Base-by-base conservation (phyloP, 495 filamentous ascomycete genomes). In the Pyrenula massariospora region DNA sequence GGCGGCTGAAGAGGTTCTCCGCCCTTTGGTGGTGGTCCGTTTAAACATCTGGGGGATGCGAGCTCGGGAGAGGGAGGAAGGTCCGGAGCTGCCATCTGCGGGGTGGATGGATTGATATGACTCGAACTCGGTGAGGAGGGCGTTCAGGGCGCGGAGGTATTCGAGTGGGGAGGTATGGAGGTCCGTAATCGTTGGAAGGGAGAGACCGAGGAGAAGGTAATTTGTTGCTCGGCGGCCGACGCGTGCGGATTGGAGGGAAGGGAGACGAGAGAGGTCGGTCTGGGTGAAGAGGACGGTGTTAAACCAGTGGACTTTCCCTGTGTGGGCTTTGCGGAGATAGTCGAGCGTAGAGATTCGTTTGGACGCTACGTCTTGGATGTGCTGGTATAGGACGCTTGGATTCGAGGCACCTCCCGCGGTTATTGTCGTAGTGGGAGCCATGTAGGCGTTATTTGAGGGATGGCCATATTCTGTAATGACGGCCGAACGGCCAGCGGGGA, bases 281-380 rank as follows among this genome's bases (percentile, higher is more conserved):
- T 89, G 89, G 58, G 88, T 85, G 69, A 95, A 96, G 67, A 93
- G 84, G 50, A 96, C 79, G 0, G 93, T 94, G 70, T 96, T 96
- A 70, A 96, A 96, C 91, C 92, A 97, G 73, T 95, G 96, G 22
- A 95, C 84, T 54, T 86, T 85, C 52, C 94, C 92, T 72, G 95
- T 50, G 51, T 70, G 95, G 87, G 88, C 85, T 72, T 94, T 96
- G 54, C 90, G 80, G 52, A 99, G 70, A 62, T 97, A 99, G 63
- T 94, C 89, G 24, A 99, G 66, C 0, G 94, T 99, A n/a, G 91
- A 89, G 73, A 97, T 95, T 60, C 93, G 79, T 75, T 96, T 99
- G 21, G 87, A 84, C 8, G 88, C 85, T 66, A 86, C 82, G 25
- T 96, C 91, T 50, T 93, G 87, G 48, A 99, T 88, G 58, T 94